phyloP scores from a whole-genome alignment of 768 basidiomycete genomes.

The Pleurotus pulmonarius region DNA sequence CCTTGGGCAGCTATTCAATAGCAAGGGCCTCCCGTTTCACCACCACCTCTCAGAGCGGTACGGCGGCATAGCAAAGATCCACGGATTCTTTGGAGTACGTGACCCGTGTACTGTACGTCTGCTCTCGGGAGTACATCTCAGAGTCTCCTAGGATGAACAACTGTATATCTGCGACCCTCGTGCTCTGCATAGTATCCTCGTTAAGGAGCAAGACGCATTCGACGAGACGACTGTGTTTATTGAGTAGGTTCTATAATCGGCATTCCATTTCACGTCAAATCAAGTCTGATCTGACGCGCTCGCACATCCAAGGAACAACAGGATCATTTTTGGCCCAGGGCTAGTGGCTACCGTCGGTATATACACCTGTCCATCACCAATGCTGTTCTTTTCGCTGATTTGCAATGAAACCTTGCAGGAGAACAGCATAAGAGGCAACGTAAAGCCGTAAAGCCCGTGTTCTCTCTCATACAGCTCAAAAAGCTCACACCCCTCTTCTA shows the following conservation, averaged over 20 bases:
- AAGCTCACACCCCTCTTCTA: conserved; percentile 41
- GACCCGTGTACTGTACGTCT: not conserved
- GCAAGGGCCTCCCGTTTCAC: conserved; percentile 40
- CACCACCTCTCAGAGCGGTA: conserved; percentile 32
- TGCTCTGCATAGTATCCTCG: conserved; percentile 42
- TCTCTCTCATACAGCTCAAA: conserved; percentile 42
- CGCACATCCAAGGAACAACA: conserved; percentile 31
- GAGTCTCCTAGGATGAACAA: conserved; percentile 35
- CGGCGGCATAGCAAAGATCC: conserved; percentile 40
- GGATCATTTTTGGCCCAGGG: conserved; percentile 43
- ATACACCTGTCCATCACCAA: not conserved
- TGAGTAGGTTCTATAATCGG: conserved; percentile 27
- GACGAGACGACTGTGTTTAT: conserved; percentile 43
- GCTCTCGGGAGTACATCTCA: not conserved
- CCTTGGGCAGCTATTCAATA: conserved; percentile 37
- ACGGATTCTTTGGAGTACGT: conserved; percentile 45
- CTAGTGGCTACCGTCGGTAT: conserved; percentile 36
- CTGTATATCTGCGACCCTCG: conserved; percentile 47
- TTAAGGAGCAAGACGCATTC: conserved; percentile 45
- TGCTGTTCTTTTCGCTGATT: not conserved
- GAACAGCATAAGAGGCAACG: conserved; percentile 44
- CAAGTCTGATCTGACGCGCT: not conserved
- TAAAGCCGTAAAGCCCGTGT: conserved; percentile 44
- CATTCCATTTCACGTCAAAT: not conserved
- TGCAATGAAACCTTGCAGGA: conserved; percentile 20